Conservation (phyloP, 1,284 basidiomycete genomes). For the Ganoderma meredithae region DNA sequence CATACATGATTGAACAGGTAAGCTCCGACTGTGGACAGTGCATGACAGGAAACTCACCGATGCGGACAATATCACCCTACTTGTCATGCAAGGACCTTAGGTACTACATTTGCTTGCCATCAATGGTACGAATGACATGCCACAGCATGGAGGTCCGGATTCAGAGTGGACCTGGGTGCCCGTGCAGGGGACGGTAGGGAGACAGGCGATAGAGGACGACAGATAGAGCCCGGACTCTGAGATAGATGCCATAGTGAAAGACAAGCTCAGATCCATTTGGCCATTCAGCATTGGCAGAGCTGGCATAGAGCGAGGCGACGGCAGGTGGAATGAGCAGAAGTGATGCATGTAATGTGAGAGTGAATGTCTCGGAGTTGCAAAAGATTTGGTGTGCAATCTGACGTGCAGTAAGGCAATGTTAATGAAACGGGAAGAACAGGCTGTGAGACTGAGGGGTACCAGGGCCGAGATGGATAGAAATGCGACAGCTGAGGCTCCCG, state of each 20-base stretch:
- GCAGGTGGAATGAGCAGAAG: no score
- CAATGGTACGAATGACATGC: not conserved
- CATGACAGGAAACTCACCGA: not conserved
- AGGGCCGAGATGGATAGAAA: not conserved
- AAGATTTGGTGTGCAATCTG: no score
- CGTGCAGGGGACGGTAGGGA: not conserved
- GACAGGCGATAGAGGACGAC: slow-evolving; percentile 1
- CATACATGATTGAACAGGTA: not conserved
- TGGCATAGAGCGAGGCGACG: no score
- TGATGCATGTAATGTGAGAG: no score
- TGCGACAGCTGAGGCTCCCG: not conserved
- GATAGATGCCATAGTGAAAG: not conserved
- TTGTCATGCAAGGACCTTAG: not conserved
- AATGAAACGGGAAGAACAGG: not conserved
- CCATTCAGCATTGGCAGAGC: not conserved
- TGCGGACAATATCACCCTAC: slow-evolving; percentile 6
- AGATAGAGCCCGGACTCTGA: not conserved
- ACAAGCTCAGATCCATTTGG: not conserved
- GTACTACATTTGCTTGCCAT: not conserved
- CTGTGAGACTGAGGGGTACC: not conserved
- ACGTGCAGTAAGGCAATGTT: no score
- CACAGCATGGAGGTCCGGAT: not conserved
- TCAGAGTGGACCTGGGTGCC: not conserved
- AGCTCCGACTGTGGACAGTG: not conserved
- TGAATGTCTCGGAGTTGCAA: no score